phyloP scores from a whole-genome alignment of 1,284 basidiomycete genomes.

The Leucoagaricus sp. region DNA sequence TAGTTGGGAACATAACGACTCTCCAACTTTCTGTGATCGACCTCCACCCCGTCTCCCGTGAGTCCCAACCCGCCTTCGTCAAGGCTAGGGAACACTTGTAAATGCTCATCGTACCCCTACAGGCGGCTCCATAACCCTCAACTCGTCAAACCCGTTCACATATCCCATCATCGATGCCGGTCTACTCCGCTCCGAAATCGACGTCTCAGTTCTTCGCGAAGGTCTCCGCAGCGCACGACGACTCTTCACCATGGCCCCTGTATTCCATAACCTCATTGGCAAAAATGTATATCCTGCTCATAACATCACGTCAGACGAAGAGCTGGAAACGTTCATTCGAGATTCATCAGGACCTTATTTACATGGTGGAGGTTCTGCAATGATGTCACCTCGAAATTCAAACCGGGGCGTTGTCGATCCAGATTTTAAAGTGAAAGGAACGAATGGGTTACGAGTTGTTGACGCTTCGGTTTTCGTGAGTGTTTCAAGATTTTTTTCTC shows the following conservation, averaged over 20 bases:
- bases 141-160: conserved; percentile 33
- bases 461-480: conserved; percentile 39
- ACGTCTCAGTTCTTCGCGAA: conserved; percentile 21
- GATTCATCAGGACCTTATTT: conserved; percentile 11
- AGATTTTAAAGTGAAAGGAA: conserved; percentile 42
- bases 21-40: conserved; percentile 5
- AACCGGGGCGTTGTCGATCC: conserved; percentile 34
- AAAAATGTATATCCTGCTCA: conserved; percentile 15
- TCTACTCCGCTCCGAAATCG: conserved; percentile 27
- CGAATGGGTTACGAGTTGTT: conserved; percentile 37
- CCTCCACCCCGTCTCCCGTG: conserved; percentile 7
- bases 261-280: too few species aligned
- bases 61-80: too few species aligned
- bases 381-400: conserved; percentile 28
- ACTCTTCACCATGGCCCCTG: conserved; percentile 27
- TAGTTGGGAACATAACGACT: background rate
- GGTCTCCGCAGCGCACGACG: background rate
- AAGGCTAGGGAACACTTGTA: background rate
- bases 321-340: conserved; percentile 28
- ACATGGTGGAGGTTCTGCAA: conserved; percentile 31
- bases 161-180: conserved; percentile 37
- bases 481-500: background rate
- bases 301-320: conserved; percentile 32
- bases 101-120: background rate
- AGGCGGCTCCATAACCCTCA: conserved; percentile 30